Conservation (phyloP, 306 rosid genomes). For the Lathyrus tuberosus region DNA sequence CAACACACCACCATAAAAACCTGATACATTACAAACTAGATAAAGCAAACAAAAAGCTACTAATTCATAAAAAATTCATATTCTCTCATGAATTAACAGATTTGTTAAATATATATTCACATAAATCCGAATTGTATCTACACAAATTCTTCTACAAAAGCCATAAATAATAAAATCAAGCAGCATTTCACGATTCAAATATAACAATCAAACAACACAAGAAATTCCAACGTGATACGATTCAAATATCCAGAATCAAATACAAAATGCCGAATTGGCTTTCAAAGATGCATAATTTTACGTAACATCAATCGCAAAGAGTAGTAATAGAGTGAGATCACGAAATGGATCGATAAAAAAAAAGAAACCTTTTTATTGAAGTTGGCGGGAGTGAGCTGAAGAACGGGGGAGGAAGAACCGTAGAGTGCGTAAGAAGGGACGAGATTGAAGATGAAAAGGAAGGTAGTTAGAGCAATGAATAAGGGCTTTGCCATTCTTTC, state of each 20-base stretch:
- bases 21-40: slow-evolving; percentile 27
- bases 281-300: slow-evolving; percentile 29
- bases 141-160: not conserved
- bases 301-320: slow-evolving; percentile 21
- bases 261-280: slow-evolving; percentile 27
- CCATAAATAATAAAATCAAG: not conserved
- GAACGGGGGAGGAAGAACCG: slow-evolving; percentile 87
- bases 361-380: slow-evolving; percentile 95
- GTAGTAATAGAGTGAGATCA: slow-evolving; percentile 28
- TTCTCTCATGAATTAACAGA: not conserved
- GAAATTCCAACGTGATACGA: too few species aligned
- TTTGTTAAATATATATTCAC: not conserved
- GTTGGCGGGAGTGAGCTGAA: slow-evolving; percentile 90
- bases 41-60: not conserved
- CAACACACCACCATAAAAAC: slow-evolving; percentile 26
- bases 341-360: not conserved
- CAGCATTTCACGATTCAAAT: not conserved
- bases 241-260: not conserved
- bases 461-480: slow-evolving; percentile 36
- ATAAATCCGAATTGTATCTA: slow-evolving; percentile 3
- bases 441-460: slow-evolving; percentile 40
- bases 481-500: slow-evolving; percentile 36
- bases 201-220: not conserved
- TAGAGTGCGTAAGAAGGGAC: slow-evolving; percentile 69
- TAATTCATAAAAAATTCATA: not conserved